Evolutionary conservation across 129 eudicot genomes (phyloP).

Genomic region (Lactuca saligna): DNA sequence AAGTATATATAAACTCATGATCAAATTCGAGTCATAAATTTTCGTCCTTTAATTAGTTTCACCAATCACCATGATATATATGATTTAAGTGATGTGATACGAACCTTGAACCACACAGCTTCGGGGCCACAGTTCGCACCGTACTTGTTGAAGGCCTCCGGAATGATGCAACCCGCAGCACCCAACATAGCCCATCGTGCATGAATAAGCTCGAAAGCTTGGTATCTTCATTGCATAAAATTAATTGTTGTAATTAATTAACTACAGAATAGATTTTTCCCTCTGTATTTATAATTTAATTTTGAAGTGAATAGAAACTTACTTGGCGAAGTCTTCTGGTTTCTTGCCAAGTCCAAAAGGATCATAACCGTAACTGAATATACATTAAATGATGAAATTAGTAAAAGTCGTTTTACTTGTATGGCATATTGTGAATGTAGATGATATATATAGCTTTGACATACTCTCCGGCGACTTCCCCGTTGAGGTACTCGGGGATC

Average conservation of each 20-base stretch:
- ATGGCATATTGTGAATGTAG: no score
- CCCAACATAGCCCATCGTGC: conserved; percentile 99
- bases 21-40: no score
- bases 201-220: conserved; percentile 81
- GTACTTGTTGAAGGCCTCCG: conserved; percentile 94
- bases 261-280: neutral
- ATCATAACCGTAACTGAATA: conserved; percentile 91
- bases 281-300: neutral
- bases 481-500: conserved; percentile 89
- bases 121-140: conserved; percentile 99
- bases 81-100: neutral
- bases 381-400: neutral
- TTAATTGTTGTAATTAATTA: no score
- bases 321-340: conserved; percentile 95
- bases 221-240: conserved; percentile 55
- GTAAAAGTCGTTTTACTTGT: neutral
- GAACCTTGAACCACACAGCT: conserved; percentile 99
- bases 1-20: neutral
- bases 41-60: neutral
- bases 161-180: conserved; percentile 94
- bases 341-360: conserved; percentile 98
- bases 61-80: neutral
- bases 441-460: conserved; percentile 15
- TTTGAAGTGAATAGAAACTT: conserved; percentile 21
- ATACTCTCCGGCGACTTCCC: conserved; percentile 98